Evolutionary conservation across 495 filamentous ascomycete species (phyloP).

Genomic region (Neurospora intermedia): DNA sequence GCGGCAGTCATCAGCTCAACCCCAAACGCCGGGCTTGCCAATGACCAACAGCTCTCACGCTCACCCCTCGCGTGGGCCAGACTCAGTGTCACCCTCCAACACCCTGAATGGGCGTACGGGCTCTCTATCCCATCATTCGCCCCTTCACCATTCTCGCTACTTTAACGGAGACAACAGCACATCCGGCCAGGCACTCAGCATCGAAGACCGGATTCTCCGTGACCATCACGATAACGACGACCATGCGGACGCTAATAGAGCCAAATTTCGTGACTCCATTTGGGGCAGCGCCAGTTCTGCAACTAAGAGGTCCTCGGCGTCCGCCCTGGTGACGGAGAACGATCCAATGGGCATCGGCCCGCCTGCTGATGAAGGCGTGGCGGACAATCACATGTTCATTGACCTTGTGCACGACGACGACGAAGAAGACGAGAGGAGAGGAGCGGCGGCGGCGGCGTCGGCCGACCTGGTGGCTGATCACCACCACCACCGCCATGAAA

Average conservation of each 20-base stretch:
- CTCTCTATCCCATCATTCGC: constrained; percentile 13
- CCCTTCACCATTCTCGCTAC: constrained; percentile 23
- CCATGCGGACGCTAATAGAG: constrained; percentile 19
- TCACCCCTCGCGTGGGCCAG: constrained; percentile 15
- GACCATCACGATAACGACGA: constrained; percentile 24
- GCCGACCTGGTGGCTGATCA: constrained; percentile 26
- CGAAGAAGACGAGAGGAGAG: constrained; percentile 26
- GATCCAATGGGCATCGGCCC: constrained; percentile 22
- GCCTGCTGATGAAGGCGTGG: constrained; percentile 29
- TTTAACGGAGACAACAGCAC: constrained; percentile 25
- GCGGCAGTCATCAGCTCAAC: constrained; percentile 26
- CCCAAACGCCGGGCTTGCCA: constrained; percentile 28
- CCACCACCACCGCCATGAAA: constrained; percentile 25
- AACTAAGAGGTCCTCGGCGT: background rate
- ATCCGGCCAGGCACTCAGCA: constrained; percentile 22
- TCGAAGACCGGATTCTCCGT: constrained; percentile 32
- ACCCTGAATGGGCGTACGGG: constrained; percentile 19
- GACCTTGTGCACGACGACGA: constrained; percentile 42
- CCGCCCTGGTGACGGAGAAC: constrained; percentile 7
- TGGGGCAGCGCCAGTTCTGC: constrained; percentile 25
- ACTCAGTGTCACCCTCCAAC: constrained; percentile 19
- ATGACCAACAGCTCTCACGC: constrained; percentile 20
- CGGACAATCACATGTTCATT: constrained; percentile 42
- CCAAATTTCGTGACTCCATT: constrained; percentile 29
- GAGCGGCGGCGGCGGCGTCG: background rate